Percentiles rank a stretch among this genome's conserved stretches.
These are phyloP conservation scores for Sporothrix protearum DNA, from an alignment of 2,329 filamentous ascomycete genomes.

Conservation along the genomic window DNA sequence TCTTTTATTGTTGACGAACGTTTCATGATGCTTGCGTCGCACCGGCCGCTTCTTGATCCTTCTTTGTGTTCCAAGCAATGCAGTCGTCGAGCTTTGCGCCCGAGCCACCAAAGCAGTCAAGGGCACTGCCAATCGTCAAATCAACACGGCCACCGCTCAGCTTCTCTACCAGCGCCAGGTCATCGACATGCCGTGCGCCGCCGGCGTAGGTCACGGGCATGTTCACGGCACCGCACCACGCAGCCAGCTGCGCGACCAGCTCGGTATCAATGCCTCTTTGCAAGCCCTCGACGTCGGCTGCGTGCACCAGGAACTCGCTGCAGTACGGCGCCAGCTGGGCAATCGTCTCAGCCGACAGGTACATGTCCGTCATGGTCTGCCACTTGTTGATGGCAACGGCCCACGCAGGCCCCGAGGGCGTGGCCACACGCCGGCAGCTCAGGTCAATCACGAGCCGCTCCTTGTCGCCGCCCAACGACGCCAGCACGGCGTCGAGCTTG, in stretches of 20 bases:
- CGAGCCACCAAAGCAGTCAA: conserved; percentile 91
- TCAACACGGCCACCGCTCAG: conserved; percentile 81
- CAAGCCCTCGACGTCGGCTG: conserved; percentile 91
- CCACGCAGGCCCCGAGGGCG: conserved; percentile 51
- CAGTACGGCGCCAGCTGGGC: conserved; percentile 81
- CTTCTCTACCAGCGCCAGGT: conserved; percentile 75
- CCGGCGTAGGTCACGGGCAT: conserved; percentile 89
- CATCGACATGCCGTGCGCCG: conserved; percentile 76
- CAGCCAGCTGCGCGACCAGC: conserved; percentile 69
- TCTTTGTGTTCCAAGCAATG: conserved; percentile 72
- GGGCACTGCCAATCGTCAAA: conserved; percentile 89
- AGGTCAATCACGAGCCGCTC: conserved; percentile 88
- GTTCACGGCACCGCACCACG: conserved; percentile 71
- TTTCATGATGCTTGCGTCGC: not conserved
- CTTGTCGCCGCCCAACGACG: conserved; percentile 68
- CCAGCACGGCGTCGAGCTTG: conserved; percentile 69
- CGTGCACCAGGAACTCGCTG: conserved; percentile 94
- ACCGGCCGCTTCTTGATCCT: conserved; percentile 32
- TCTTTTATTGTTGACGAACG: not conserved
- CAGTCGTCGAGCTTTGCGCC: conserved; percentile 87
- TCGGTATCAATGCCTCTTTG: conserved; percentile 87
- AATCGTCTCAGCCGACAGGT: conserved; percentile 75
- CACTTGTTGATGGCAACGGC: conserved; percentile 99
- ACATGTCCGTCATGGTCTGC: conserved; percentile 97
- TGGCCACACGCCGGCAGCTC: conserved; percentile 66